These are phyloP conservation scores for Monilinia fructicola DNA, from an alignment of 2,329 filamentous ascomycete genomes.

Conservation along the genomic window DNA sequence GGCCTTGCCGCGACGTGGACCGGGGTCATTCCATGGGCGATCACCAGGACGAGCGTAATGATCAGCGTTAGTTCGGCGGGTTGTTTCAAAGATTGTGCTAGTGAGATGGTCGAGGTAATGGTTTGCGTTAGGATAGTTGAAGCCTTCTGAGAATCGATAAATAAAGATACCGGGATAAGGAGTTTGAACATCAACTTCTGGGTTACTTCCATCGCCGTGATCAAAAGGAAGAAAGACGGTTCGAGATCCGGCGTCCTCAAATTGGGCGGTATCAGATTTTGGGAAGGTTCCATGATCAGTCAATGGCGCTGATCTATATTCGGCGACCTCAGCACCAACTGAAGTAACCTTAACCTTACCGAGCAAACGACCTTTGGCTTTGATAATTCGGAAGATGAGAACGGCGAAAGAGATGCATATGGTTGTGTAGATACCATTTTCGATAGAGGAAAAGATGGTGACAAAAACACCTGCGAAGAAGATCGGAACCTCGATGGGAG, in stretches of 20 bases:
- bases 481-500: slow-evolving; percentile 84
- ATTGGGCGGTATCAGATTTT: slow-evolving; percentile 35
- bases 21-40: slow-evolving; percentile 92
- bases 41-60: slow-evolving; percentile 68
- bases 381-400: slow-evolving; percentile 79
- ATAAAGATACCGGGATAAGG: slow-evolving; percentile 94
- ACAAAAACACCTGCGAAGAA: slow-evolving; percentile 93
- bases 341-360: slow-evolving; percentile 83
- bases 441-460: slow-evolving; percentile 83
- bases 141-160: slow-evolving; percentile 90
- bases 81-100: slow-evolving; percentile 65
- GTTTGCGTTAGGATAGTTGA: slow-evolving; percentile 93
- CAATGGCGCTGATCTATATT: slow-evolving; percentile 63
- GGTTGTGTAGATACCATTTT: slow-evolving; percentile 89
- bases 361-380: slow-evolving; percentile 79
- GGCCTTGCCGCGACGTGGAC: slow-evolving; percentile 59
- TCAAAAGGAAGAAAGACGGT: slow-evolving; percentile 86
- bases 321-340: slow-evolving; percentile 55
- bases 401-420: slow-evolving; percentile 74
- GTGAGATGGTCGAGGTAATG: slow-evolving; percentile 81
- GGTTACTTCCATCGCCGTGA: slow-evolving; percentile 89
- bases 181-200: slow-evolving; percentile 71
- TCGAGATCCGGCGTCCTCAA: slow-evolving; percentile 54
- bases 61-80: slow-evolving; percentile 72
- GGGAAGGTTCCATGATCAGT: slow-evolving; percentile 51